phyloP scores from a whole-genome alignment of 1,139 yeast species.

The Hemisphaericaspora xylofermentans region DNA sequence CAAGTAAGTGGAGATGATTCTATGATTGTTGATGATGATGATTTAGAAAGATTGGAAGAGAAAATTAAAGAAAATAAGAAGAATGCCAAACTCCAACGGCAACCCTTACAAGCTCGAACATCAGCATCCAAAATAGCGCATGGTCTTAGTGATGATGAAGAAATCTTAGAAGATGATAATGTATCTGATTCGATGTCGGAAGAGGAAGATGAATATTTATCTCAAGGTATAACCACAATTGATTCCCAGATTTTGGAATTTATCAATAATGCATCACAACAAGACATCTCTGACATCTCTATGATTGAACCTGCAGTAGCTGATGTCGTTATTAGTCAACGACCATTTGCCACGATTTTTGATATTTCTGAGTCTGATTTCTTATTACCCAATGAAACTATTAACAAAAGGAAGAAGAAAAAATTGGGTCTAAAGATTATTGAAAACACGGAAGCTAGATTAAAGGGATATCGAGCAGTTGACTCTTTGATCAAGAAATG shows the following conservation, averaged over 20 bases:
- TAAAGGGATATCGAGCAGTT: slow-evolving; percentile 90
- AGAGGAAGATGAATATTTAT: slow-evolving; percentile 37
- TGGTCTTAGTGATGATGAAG: slow-evolving; percentile 37
- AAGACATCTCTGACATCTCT: slow-evolving; percentile 80
- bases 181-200: slow-evolving; percentile 40
- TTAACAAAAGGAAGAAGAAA: slow-evolving; percentile 43
- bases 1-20: slow-evolving; percentile 7
- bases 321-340: slow-evolving; percentile 51
- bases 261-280: slow-evolving; percentile 70
- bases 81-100: slow-evolving; percentile 18
- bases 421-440: slow-evolving; percentile 74
- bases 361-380: slow-evolving; percentile 59
- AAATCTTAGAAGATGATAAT: slow-evolving; percentile 40
- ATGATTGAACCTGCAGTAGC: slow-evolving; percentile 71
- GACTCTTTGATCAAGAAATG: slow-evolving; percentile 86
- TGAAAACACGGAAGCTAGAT: slow-evolving; percentile 65
- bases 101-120: background rate
- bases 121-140: background rate
- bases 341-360: slow-evolving; percentile 68
- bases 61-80: slow-evolving; percentile 35
- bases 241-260: slow-evolving; percentile 73
- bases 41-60: slow-evolving; percentile 41
- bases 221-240: slow-evolving; percentile 46
- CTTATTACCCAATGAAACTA: slow-evolving; percentile 21
- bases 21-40: slow-evolving; percentile 30